Evolutionary conservation across 1,284 basidiomycete genomes (phyloP), one percentile per base, ranked within the genome.

Genomic region (Porphyrellus sp.): DNA sequence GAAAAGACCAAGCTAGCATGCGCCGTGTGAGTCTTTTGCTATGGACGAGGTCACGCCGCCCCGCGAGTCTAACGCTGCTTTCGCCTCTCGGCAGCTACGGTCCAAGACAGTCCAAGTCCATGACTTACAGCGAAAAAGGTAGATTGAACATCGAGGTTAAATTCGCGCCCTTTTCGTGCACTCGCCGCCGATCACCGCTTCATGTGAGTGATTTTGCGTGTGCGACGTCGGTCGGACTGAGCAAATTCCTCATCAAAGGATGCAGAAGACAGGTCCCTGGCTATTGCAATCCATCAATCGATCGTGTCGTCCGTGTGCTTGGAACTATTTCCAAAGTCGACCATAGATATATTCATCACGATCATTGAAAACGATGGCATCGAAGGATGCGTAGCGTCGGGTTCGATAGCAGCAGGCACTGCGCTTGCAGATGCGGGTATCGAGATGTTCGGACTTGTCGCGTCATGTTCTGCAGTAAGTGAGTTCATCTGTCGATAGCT

Each of bases 81-180:
- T 46, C 20, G 21, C 49, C 25, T n/a, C 20, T 23, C 28, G 55
- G 34, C 58, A 96, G 93, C 7, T 98, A 98, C 70, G 96, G 96
- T 0, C 97, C 96, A 9, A 83, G 94, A 51, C 95, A 94, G 64
- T 83, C 89, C 24, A 91, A 89, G 76, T 83, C 79, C 57, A 74
- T 80, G 46, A 70, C 82, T 2, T 98, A 93, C 69, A 91, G 80
- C 56, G 90, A 96, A 58, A 86, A 85, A 57, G 96, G 95, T 0
- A 83, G 83, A 53, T 73, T 99, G 52, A 98, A 94, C 57, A 91
- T 99, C 3, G 94, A 98, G 70, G 90, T 98, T 55, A 98, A 98
- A 71, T 98, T 96, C 67, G 83, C 96, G 1, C 96, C 97, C 0
- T 99, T 97, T 70, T 91, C 95, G 6, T 91, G 85, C 59, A 72